A percentile compares a stretch with the other conserved stretches of the same genome.
These are phyloP conservation scores for Zanthoxylum bungeanum DNA, from an alignment of 345 rosid genomes.

Conservation along the genomic window DNA sequence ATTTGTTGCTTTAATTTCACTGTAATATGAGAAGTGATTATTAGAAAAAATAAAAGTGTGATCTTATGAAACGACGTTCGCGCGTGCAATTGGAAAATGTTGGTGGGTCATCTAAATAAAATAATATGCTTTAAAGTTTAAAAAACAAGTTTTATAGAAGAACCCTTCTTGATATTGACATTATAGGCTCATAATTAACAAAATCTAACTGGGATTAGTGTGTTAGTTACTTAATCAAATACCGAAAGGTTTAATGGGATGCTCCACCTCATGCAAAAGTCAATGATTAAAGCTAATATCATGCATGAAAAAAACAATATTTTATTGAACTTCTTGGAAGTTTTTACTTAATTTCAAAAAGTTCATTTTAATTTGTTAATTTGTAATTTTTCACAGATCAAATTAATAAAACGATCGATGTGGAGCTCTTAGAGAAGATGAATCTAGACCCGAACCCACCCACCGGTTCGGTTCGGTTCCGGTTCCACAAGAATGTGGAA, in stretches of 20 bases:
- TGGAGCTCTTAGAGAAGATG: too few relatives aligned
- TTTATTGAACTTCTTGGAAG: too few relatives aligned
- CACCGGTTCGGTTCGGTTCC: too few relatives aligned
- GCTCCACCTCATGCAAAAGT: conserved; percentile 11
- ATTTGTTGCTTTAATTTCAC: neutral
- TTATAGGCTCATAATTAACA: conserved; percentile 18
- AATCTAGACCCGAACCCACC: too few relatives aligned
- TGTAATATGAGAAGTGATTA: neutral
- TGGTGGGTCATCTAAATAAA: neutral
- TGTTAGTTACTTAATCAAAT: neutral
- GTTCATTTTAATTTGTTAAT: too few relatives aligned
- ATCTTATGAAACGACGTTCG: conserved; percentile 23
- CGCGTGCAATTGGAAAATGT: conserved; percentile 19
- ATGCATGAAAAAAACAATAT: neutral
- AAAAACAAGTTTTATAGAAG: neutral
- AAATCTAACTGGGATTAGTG: conserved; percentile 14
- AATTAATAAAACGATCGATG: too few relatives aligned
- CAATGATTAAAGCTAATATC: neutral
- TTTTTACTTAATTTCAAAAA: too few relatives aligned
- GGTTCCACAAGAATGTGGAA: too few relatives aligned
- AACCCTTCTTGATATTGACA: conserved; percentile 16
- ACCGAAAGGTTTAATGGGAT: conserved; percentile 11
- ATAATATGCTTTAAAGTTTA: neutral
- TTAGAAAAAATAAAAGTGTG: neutral
- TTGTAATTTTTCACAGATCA: too few relatives aligned